Percentiles rank a stretch among this genome's conserved stretches.
Conservation (phyloP, 176 grass and related monocot species). For the Ensete ventricosum region DNA sequence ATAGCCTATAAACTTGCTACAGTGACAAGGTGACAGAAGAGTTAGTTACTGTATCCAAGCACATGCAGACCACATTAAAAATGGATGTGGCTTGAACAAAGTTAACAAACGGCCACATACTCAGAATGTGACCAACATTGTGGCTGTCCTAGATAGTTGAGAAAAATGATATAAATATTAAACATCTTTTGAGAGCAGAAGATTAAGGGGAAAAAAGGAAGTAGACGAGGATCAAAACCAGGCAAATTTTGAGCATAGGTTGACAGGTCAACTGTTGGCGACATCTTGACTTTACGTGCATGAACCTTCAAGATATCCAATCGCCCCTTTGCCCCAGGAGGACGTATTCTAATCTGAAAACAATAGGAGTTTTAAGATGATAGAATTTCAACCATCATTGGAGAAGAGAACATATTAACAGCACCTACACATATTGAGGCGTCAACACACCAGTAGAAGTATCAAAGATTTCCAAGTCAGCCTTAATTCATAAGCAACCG, state of each 20-base stretch:
- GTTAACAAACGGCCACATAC: too few species aligned
- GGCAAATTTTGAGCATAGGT: slow-evolving; percentile 30
- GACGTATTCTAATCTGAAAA: slow-evolving; percentile 29
- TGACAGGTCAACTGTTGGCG: slow-evolving; percentile 24
- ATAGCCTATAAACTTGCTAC: too few species aligned
- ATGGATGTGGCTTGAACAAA: too few species aligned
- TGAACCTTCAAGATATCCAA: slow-evolving; percentile 36
- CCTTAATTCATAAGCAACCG: too few species aligned
- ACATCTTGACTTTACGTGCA: slow-evolving; percentile 34
- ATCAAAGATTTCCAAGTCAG: not conserved
- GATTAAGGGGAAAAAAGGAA: not conserved
- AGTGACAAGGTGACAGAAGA: too few species aligned
- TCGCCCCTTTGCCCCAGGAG: slow-evolving; percentile 23
- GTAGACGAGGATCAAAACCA: not conserved
- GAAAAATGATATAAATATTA: not conserved
- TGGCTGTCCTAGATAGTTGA: too few species aligned
- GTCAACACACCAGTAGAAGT: not conserved
- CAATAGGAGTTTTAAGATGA: not conserved
- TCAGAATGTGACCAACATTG: too few species aligned
- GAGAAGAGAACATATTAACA: not conserved
- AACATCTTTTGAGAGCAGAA: not conserved
- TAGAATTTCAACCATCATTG: not conserved
- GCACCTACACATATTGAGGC: not conserved
- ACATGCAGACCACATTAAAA: too few species aligned
- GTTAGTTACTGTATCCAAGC: too few species aligned